These are phyloP conservation scores for Xylaria curta DNA, from an alignment of 495 filamentous ascomycete species.

Conservation along the genomic window DNA sequence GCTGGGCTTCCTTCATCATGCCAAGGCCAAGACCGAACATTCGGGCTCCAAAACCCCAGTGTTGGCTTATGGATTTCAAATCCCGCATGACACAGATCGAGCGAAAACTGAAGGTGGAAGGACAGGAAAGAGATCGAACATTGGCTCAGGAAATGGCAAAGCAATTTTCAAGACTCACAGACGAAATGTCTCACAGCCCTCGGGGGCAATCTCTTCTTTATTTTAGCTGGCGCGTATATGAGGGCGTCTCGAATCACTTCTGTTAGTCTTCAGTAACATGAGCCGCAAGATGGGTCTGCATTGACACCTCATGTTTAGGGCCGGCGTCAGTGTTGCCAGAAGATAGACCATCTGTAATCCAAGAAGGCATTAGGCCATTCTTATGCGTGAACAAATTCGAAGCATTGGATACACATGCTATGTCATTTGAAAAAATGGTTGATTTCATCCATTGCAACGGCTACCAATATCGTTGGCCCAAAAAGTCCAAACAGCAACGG, in stretches of 20 bases:
- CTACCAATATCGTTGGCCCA: background rate
- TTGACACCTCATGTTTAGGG: background rate
- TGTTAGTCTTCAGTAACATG: background rate
- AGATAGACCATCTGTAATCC: background rate
- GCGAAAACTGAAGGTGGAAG: background rate
- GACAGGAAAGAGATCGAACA: background rate
- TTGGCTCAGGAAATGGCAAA: background rate
- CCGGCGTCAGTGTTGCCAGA: background rate
- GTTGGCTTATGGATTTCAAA: background rate
- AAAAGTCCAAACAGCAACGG: background rate
- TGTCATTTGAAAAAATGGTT: background rate
- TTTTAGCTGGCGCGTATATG: background rate
- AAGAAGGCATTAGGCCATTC: background rate
- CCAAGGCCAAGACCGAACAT: background rate
- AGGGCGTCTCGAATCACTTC: slow-evolving; percentile 12
- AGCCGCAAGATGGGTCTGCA: background rate
- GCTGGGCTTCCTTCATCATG: background rate
- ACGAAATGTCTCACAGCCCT: background rate
- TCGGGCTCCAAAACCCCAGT: background rate
- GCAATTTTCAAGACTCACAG: background rate
- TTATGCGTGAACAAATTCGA: background rate
- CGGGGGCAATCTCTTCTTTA: background rate
- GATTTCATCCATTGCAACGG: slow-evolving; percentile 1
- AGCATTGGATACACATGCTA: background rate
- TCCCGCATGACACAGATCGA: background rate